A percentile compares a stretch with the other conserved stretches of the same genome.
These are phyloP conservation scores for Vitis rotundifolia DNA, from an alignment of 164 flowering plant species.

Conservation along the genomic window DNA sequence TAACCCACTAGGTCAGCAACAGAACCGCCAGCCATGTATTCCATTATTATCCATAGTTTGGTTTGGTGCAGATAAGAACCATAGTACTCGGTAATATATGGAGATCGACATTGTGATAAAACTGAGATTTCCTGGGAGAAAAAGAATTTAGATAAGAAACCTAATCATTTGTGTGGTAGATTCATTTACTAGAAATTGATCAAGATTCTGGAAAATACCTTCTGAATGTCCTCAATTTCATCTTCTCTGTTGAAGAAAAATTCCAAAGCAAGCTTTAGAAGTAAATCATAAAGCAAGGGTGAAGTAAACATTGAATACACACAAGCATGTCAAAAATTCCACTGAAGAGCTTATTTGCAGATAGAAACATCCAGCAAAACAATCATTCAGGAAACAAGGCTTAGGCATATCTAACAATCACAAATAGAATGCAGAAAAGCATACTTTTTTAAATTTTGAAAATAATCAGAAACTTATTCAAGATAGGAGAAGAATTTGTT, in stretches of 20 bases:
- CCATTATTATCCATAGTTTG: constrained; percentile 97
- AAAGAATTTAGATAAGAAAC: constrained; percentile 20
- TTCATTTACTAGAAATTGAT: not conserved
- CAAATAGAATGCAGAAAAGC: too few relatives aligned
- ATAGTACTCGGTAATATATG: constrained; percentile 92
- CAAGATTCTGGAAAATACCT: constrained; percentile 47
- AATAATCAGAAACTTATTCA: too few relatives aligned
- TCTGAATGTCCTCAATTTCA: constrained; percentile 97
- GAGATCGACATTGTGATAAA: constrained; percentile 87
- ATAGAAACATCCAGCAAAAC: constrained; percentile 3
- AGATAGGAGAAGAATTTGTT: too few relatives aligned
- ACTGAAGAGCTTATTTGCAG: not conserved
- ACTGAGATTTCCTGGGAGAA: constrained; percentile 94
- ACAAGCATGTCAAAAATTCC: not conserved
- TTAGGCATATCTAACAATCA: constrained; percentile 1
- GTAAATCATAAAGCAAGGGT: not conserved
- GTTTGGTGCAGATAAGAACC: constrained; percentile 93
- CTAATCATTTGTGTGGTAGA: not conserved
- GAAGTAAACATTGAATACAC: not conserved
- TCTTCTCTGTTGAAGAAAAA: constrained; percentile 72
- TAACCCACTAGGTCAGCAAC: constrained; percentile 94
- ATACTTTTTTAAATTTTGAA: too few relatives aligned
- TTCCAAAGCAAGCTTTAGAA: not conserved
- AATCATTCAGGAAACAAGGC: constrained; percentile 2
- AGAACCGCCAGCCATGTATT: constrained; percentile 99